Conservation (phyloP, 495 filamentous ascomycete genomes). For the Haplographium delicatum region DNA sequence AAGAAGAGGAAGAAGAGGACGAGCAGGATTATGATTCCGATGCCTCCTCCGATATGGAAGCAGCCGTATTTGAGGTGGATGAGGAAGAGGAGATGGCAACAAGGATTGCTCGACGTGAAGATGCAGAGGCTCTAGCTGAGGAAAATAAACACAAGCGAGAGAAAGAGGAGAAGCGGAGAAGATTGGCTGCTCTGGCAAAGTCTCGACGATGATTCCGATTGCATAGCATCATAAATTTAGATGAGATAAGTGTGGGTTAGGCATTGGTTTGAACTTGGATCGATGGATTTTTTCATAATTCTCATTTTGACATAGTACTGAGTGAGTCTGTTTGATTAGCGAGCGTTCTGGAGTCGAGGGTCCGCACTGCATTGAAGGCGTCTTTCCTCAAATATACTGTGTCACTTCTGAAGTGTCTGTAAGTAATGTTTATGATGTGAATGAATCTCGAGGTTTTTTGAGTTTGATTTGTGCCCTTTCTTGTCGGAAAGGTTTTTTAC, state of each 20-base stretch:
- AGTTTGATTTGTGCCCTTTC: too few species aligned
- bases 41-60: constrained; percentile 57
- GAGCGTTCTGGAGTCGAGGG: constrained; percentile 23
- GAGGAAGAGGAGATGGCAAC: constrained; percentile 51
- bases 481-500: too few species aligned
- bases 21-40: constrained; percentile 51
- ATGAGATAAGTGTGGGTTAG: too few species aligned
- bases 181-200: constrained; percentile 23
- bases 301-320: neutral
- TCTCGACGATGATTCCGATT: constrained; percentile 14
- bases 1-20: constrained; percentile 49
- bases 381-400: constrained; percentile 3
- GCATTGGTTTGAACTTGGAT: neutral
- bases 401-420: constrained; percentile 4
- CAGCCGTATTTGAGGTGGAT: constrained; percentile 52
- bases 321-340: neutral
- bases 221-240: neutral
- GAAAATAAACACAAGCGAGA: constrained; percentile 29
- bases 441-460: too few species aligned
- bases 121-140: constrained; percentile 37
- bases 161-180: constrained; percentile 27
- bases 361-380: constrained; percentile 22
- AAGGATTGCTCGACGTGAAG: constrained; percentile 43
- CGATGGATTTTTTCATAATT: neutral
- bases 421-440: too few species aligned